phyloP scores from a whole-genome alignment of 139 green algal species.

The Chlamydomonas urium region DNA sequence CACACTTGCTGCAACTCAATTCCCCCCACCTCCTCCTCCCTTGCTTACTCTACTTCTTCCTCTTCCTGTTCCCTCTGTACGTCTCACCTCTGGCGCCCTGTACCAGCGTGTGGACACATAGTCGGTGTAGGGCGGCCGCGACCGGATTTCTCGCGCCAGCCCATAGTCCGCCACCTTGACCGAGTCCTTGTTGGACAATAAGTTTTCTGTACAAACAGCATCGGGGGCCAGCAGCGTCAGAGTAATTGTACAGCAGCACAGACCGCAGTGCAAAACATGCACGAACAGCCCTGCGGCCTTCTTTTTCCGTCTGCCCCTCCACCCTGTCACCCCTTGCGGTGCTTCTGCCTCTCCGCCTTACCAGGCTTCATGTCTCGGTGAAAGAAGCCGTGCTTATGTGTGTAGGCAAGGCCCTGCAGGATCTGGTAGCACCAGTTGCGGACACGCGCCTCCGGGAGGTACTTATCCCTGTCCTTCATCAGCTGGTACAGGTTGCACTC shows the following conservation, averaged over 20 bases:
- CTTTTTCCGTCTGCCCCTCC: too few species aligned
- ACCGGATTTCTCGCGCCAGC: conserved; percentile 83
- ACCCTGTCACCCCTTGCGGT: too few species aligned
- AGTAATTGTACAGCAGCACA: too few species aligned
- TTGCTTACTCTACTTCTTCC: too few species aligned
- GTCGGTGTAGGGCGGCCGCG: conserved; percentile 86
- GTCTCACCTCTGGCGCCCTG: conserved; percentile 10
- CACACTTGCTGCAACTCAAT: too few species aligned
- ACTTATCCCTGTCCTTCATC: conserved; percentile 85
- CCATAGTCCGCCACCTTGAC: conserved; percentile 98
- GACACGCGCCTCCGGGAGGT: conserved; percentile 75
- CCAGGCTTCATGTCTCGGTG: conserved; percentile 95
- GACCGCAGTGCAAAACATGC: too few species aligned
- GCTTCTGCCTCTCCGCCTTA: too few species aligned
- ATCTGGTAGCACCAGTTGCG: conserved; percentile 87
- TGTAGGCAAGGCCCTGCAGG: conserved; percentile 86
- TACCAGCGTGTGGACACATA: conserved; percentile 51
- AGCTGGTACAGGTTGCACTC: conserved; percentile 94
- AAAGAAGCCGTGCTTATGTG: conserved; percentile 94
- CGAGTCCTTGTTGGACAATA: conserved; percentile 76
- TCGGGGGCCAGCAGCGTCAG: too few species aligned
- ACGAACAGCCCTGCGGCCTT: too few species aligned
- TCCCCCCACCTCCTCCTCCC: too few species aligned
- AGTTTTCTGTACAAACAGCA: too few species aligned
- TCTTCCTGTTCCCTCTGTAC: too few species aligned